These are phyloP conservation scores for Podospora sp. DNA, from an alignment of 495 filamentous ascomycete genomes.

Conservation along the genomic window DNA sequence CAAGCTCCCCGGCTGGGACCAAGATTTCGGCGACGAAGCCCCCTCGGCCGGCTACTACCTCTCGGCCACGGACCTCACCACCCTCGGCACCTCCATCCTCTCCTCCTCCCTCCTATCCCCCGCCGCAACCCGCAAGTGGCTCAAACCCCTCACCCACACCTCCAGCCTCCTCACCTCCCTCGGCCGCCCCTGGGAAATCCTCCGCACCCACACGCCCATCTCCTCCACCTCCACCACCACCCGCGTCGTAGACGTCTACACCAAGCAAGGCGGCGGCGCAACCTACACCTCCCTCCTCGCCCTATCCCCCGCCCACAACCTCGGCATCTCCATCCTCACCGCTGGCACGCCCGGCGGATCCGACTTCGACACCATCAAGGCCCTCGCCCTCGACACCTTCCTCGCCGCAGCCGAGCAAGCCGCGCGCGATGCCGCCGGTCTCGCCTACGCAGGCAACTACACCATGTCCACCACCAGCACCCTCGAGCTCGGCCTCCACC, in stretches of 20 bases:
- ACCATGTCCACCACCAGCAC: background rate
- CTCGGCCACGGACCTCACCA: slow-evolving; percentile 49
- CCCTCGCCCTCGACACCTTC: background rate
- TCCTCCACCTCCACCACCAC: slow-evolving; percentile 8
- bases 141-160: slow-evolving; percentile 54
- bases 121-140: slow-evolving; percentile 52
- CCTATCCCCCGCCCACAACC: slow-evolving; percentile 52
- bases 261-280: slow-evolving; percentile 53
- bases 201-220: slow-evolving; percentile 16
- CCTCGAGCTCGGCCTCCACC: background rate
- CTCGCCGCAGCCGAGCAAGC: slow-evolving; percentile 22
- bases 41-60: slow-evolving; percentile 44
- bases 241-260: slow-evolving; percentile 31
- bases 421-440: background rate
- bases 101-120: slow-evolving; percentile 46
- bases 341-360: background rate
- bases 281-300: slow-evolving; percentile 47
- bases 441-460: slow-evolving; percentile 21
- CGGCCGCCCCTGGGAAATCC: slow-evolving; percentile 62
- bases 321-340: slow-evolving; percentile 42
- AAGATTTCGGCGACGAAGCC: slow-evolving; percentile 23
- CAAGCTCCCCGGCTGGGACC: slow-evolving; percentile 5
- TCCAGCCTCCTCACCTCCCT: slow-evolving; percentile 43
- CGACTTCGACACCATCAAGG: background rate
- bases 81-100: slow-evolving; percentile 55